Evolutionary conservation across 78 protist genomes (phyloP).

Genomic region (Parvularia atlantis): DNA sequence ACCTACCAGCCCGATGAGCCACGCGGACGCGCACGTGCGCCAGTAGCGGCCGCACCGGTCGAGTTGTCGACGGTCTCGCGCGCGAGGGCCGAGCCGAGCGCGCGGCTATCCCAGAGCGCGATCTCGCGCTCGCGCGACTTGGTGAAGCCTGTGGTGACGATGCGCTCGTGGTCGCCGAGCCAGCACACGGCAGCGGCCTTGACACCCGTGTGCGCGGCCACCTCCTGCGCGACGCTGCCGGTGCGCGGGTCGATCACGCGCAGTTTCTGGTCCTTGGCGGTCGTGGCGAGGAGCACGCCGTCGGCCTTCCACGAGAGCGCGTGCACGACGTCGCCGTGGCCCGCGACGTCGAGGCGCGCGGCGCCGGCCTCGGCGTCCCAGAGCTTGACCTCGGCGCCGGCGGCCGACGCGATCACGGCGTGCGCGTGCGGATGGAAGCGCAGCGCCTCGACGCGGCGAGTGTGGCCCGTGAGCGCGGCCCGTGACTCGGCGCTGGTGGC

Average conservation of each 20-base stretch:
- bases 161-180: conserved; percentile 47
- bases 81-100: conserved; percentile 10
- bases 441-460: conserved; percentile 13
- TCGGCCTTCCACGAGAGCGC: conserved; percentile 29
- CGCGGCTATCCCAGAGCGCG: conserved; percentile 12
- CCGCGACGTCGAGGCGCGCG: not conserved
- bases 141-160: conserved; percentile 53
- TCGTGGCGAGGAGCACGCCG: conserved; percentile 24
- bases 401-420: conserved; percentile 23
- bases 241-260: conserved; percentile 42
- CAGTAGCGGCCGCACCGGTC: not conserved
- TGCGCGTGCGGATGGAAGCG: conserved; percentile 22
- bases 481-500: not conserved
- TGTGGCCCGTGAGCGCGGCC: conserved; percentile 22
- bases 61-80: not conserved
- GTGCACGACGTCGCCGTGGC: not conserved
- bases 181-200: conserved; percentile 14
- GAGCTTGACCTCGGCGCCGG: conserved; percentile 23
- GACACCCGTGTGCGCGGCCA: not conserved
- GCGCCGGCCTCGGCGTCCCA: conserved; percentile 29
- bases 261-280: conserved; percentile 33
- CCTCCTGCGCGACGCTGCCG: not conserved
- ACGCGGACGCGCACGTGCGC: not conserved
- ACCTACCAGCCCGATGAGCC: not conserved
- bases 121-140: conserved; percentile 32